Evolutionary conservation across 2,329 filamentous ascomycete species (phyloP).

Genomic region (Chrysoporthe austroafricana): DNA sequence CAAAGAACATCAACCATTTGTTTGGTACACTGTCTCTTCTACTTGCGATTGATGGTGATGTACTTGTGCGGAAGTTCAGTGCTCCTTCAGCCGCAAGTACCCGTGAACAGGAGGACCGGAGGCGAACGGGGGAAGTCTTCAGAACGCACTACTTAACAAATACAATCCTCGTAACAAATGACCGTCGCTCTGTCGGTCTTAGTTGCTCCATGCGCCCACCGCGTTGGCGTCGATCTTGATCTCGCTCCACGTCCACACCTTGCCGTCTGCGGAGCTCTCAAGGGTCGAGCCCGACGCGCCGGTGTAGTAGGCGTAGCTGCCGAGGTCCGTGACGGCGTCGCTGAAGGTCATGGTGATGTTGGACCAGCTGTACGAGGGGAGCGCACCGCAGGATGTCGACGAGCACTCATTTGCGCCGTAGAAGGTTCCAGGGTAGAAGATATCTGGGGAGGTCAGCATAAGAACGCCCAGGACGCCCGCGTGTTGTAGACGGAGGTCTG

Average conservation of each 20-base stretch:
- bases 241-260: constrained; percentile 2
- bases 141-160: too few relatives aligned
- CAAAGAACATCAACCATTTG: too few relatives aligned
- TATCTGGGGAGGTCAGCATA: constrained; percentile 11
- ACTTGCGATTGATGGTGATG: too few relatives aligned
- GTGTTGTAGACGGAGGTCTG: background rate
- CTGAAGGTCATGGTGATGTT: too few relatives aligned
- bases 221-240: background rate
- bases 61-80: too few relatives aligned
- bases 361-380: too few relatives aligned
- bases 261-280: background rate
- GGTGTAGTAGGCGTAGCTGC: background rate
- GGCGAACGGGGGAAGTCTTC: too few relatives aligned
- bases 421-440: constrained; percentile 23
- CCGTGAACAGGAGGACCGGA: too few relatives aligned
- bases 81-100: too few relatives aligned
- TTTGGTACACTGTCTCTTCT: too few relatives aligned
- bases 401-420: constrained; percentile 7
- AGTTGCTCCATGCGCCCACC: background rate
- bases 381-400: background rate
- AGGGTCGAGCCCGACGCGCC: background rate
- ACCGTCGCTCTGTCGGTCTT: background rate
- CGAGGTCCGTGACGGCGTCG: too few relatives aligned
- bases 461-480: background rate
- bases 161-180: too few relatives aligned